Base-by-base conservation (phyloP, 169 alveolate genomes). In the Cryptosporidium xiaoi region DNA sequence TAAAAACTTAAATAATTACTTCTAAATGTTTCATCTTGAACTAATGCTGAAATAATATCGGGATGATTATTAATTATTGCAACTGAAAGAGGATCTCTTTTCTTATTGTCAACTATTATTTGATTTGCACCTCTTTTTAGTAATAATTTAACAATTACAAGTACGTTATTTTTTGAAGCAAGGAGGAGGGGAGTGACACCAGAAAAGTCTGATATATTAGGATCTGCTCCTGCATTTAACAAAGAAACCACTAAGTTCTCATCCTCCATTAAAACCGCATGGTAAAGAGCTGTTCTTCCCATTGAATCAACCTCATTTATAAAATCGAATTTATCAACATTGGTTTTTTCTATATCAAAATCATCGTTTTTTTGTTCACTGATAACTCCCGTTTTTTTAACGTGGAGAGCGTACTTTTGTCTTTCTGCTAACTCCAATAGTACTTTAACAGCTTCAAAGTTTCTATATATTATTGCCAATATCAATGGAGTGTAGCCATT, bases 211-310 rank as follows among this genome's bases (percentile, higher is more conserved):
- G 65, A 48, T 31, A 77, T 58, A 60, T 77, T 77, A 44, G 87
- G 87, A 12, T 77, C 71, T 31, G 87, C 87, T n/a, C 87, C 71
- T n/a, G 71, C 71, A 15, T 46, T n/a, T 31, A 77, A 12, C 24
- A 77, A 53, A 10, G 71, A 77, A 3, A 18, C 50, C n/a, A 77
- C 87, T 50, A 77, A 24, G 16, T 66, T 36, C n/a, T 77, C 87
- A 40, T 77, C 87, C 53, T 77, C 87, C 71, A 62, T 77, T 40
- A 77, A 60, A 13, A 77, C 87, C 20, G 87, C 87, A 34, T 77
- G 87, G 27, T 58, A 77, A 10, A 77, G 64, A 48, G 87, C 87
- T 0, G 87, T 77, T 44, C 87, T 34, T 34, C 87, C 87, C 71
- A 62, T 77, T 2, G 69, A 77, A 44, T 77, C 87, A 33, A 56